phyloP scores from a whole-genome alignment of 495 filamentous ascomycete species.

The Thermothielavioides terrestris region DNA sequence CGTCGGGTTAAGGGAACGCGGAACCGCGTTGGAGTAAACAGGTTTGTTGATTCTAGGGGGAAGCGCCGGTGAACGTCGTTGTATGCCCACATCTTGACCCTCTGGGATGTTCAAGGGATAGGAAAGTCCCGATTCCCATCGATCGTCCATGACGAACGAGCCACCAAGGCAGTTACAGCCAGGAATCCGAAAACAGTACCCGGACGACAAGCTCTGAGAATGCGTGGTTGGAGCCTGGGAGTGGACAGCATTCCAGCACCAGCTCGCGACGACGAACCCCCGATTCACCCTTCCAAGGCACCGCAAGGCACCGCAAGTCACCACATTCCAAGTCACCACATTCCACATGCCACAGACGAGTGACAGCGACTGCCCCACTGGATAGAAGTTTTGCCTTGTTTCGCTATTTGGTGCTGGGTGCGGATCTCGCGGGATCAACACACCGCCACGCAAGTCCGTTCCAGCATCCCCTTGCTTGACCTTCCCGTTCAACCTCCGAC shows the following conservation, averaged over 20 bases:
- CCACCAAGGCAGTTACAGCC: neutral
- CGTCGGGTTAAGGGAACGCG: no score
- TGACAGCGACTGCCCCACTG: neutral
- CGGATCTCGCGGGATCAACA: slow-evolving; percentile 3
- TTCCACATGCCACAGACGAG: neutral
- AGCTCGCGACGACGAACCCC: neutral
- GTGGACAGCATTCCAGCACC: slow-evolving; percentile 4
- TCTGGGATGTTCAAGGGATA: neutral
- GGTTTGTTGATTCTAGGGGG: neutral
- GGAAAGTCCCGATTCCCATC: neutral
- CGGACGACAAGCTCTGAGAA: neutral
- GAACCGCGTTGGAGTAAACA: neutral
- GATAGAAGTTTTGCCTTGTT: neutral
- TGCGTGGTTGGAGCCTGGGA: neutral
- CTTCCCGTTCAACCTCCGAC: neutral
- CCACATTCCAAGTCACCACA: slow-evolving; percentile 5
- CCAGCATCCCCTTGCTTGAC: neutral
- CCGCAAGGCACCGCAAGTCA: neutral
- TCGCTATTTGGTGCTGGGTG: neutral
- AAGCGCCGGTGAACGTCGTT: neutral
- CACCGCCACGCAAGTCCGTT: neutral
- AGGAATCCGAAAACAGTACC: neutral
- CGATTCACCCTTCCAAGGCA: neutral
- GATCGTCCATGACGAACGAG: neutral
- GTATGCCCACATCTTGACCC: neutral